Evolutionary conservation across 2,329 filamentous ascomycete genomes (phyloP).

Genomic region (Zymoseptoria ardabiliae): DNA sequence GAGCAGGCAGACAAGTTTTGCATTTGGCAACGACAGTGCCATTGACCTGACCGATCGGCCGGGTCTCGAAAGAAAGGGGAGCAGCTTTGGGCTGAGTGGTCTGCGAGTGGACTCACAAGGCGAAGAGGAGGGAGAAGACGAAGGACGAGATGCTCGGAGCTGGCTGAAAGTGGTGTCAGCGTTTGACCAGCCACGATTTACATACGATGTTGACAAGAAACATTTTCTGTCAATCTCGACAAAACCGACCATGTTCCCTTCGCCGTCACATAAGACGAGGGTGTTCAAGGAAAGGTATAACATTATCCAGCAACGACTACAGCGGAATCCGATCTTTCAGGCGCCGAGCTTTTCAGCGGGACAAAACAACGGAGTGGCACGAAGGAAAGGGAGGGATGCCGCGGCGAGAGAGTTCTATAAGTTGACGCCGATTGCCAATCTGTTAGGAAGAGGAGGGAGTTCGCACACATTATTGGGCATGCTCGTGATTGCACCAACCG

Average conservation of each 20-base stretch:
- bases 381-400: constrained; percentile 36
- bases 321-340: constrained; percentile 91
- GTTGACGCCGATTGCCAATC: constrained; percentile 74
- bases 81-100: constrained; percentile 53
- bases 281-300: constrained; percentile 88
- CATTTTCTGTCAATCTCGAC: constrained; percentile 66
- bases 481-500: constrained; percentile 71
- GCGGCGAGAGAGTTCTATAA: constrained; percentile 66
- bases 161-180: constrained; percentile 82
- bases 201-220: constrained; percentile 74
- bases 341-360: constrained; percentile 61
- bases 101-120: constrained; percentile 41
- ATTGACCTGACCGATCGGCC: constrained; percentile 26
- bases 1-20: constrained; percentile 57
- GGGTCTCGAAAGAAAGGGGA: constrained; percentile 47
- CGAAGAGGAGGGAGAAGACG: constrained; percentile 51
- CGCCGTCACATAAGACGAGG: constrained; percentile 71
- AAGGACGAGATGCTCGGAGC: constrained; percentile 60
- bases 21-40: constrained; percentile 45
- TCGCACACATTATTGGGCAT: constrained; percentile 83
- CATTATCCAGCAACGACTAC: constrained; percentile 81
- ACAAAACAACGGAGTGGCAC: constrained; percentile 34
- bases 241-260: constrained; percentile 52
- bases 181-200: constrained; percentile 73
- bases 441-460: constrained; percentile 71